Conservation (phyloP, 2,329 filamentous ascomycete species). For the Botryotinia narcissicola region DNA sequence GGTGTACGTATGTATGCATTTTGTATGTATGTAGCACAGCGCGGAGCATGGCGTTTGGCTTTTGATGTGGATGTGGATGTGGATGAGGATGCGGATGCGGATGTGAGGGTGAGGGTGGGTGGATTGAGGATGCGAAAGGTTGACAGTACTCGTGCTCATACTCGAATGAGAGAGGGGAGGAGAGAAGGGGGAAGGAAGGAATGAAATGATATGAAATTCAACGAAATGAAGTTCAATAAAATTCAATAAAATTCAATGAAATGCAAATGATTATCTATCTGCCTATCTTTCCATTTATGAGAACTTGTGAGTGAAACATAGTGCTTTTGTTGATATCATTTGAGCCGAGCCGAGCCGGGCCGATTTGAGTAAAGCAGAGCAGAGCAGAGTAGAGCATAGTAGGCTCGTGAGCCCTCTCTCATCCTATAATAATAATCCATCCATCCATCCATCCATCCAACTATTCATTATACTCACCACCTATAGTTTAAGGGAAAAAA, state of each 20-base stretch:
- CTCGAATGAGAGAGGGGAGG: not conserved
- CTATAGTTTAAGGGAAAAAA: too few relatives aligned
- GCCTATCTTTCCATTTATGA: not conserved
- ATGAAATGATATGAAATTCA: too few relatives aligned
- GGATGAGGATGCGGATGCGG: not conserved
- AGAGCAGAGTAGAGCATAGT: too few relatives aligned
- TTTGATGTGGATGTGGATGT: not conserved
- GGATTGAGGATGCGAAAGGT: not conserved
- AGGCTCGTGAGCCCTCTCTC: fast-evolving
- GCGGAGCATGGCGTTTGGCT: not conserved
- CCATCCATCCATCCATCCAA: too few relatives aligned
- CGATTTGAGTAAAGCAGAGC: too few relatives aligned
- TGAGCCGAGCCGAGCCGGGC: fast-evolving
- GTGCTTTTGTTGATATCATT: too few relatives aligned
- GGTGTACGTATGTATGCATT: not conserved
- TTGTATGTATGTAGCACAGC: not conserved
- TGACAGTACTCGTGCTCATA: not conserved
- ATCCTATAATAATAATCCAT: too few relatives aligned
- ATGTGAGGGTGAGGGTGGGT: not conserved
- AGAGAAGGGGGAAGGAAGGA: not conserved
- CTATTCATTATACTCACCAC: too few relatives aligned
- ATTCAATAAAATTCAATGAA: not conserved
- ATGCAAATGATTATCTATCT: not conserved
- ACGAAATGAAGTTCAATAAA: not conserved
- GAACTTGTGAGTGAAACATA: not conserved